Percentiles rank a stretch among this genome's conserved stretches.
Evolutionary conservation across 805 yeast species (phyloP).

Genomic region (Phaffomyces antillensis): DNA sequence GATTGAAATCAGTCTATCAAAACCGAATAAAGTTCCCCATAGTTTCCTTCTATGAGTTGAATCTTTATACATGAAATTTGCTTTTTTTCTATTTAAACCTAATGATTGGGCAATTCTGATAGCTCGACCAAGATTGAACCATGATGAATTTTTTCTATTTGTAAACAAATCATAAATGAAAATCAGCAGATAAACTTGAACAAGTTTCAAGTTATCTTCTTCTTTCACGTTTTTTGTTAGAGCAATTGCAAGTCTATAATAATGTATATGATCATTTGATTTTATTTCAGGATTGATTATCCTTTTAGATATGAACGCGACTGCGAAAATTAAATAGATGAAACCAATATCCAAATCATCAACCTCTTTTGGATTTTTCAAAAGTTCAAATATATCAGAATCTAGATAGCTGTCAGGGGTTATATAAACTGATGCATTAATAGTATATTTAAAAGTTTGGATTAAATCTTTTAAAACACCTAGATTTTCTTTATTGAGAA

Average conservation of each 20-base stretch:
- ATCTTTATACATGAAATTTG: conserved; percentile 23
- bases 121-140: conserved; percentile 32
- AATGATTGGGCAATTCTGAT: conserved; percentile 33
- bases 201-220: conserved; percentile 32
- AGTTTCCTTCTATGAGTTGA: conserved; percentile 22
- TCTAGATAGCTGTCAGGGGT: no score
- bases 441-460: no score
- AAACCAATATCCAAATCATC: no score
- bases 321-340: no score
- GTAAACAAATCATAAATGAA: conserved; percentile 30
- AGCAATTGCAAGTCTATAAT: conserved; percentile 17
- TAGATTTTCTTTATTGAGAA: no score
- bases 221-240: conserved; percentile 26
- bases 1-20: conserved; percentile 25
- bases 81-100: conserved; percentile 28
- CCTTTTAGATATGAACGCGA: no score
- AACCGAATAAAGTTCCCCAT: conserved; percentile 24
- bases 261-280: not conserved
- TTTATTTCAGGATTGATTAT: not conserved
- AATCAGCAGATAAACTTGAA: conserved; percentile 28
- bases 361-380: no score
- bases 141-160: conserved; percentile 30
- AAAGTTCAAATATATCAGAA: no score
- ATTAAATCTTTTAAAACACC: not conserved
- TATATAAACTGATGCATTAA: no score